phyloP scores from a whole-genome alignment of 805 yeast genomes.

The Komagataella mondaviorum region DNA sequence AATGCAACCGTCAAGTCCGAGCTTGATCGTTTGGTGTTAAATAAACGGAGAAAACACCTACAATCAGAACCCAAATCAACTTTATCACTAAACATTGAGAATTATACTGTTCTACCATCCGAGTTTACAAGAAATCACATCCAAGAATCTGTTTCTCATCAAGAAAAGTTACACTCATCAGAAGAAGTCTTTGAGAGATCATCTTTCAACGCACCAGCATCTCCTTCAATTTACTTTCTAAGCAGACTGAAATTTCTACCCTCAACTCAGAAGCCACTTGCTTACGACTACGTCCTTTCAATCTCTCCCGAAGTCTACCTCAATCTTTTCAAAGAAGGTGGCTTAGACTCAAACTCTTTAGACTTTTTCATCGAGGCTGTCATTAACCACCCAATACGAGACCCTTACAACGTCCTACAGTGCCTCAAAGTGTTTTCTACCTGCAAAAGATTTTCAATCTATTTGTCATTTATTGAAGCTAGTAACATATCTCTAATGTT shows the following conservation, averaged over 20 bases:
- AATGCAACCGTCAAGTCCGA: constrained; percentile 26
- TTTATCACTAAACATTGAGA: not conserved
- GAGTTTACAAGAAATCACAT: not conserved
- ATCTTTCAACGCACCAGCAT: not conserved
- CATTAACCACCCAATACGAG: constrained; percentile 5
- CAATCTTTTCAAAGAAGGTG: constrained; percentile 24
- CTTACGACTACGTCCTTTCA: constrained; percentile 23
- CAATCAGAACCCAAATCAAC: not conserved
- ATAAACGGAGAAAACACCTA: constrained; percentile 1
- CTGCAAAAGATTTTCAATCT: constrained; percentile 21
- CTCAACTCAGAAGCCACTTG: constrained; percentile 11
- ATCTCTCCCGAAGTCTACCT: constrained; percentile 14
- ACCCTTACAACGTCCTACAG: constrained; percentile 10
- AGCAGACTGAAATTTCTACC: constrained; percentile 15
- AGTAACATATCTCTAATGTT: not conserved
- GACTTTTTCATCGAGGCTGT: constrained; percentile 32
- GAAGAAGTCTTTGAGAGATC: not conserved
- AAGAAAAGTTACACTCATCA: not conserved
- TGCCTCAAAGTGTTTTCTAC: constrained; percentile 16
- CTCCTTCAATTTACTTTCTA: not conserved
- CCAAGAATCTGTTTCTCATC: not conserved
- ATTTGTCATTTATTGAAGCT: constrained; percentile 5
- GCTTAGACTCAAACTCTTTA: constrained; percentile 35
- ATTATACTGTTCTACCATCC: not conserved
- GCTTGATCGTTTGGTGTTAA: constrained; percentile 9